Percentiles rank a stretch among this genome's conserved stretches.
Conservation (phyloP, 164 flowering plant species). For the Aristolochia californica region DNA sequence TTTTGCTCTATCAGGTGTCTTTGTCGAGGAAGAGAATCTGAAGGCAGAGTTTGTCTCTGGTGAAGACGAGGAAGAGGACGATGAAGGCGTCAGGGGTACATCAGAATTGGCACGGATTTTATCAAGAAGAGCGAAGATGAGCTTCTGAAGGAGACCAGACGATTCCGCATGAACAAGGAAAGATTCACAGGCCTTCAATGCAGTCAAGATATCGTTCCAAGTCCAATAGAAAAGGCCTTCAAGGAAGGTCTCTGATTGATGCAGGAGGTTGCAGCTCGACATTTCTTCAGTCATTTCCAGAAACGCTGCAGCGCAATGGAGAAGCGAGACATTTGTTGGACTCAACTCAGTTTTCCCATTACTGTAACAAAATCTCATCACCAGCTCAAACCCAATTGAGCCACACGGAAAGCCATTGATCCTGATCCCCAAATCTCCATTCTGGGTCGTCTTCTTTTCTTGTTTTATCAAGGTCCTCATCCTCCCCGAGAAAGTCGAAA, state of each 20-base stretch:
- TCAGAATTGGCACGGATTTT: slow-evolving; percentile 60
- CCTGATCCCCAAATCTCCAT: slow-evolving; percentile 16
- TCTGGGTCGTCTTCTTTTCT: slow-evolving; percentile 30
- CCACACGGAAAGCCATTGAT: slow-evolving; percentile 67
- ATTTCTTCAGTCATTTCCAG: slow-evolving; percentile 54
- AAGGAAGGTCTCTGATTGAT: slow-evolving; percentile 46
- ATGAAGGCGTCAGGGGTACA: slow-evolving; percentile 13
- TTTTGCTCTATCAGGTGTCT: slow-evolving; percentile 11
- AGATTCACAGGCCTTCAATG: slow-evolving; percentile 43
- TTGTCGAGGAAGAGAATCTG: slow-evolving; percentile 22
- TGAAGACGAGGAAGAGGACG: slow-evolving; percentile 53
- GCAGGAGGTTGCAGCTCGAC: slow-evolving; percentile 38
- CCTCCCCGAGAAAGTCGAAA: slow-evolving; percentile 43
- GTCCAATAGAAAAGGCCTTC: slow-evolving; percentile 63
- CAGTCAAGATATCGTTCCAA: slow-evolving; percentile 39
- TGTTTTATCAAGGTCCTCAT: slow-evolving; percentile 42
- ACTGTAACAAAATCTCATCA: slow-evolving; percentile 67
- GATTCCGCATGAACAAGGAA: slow-evolving; percentile 44
- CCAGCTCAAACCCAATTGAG: slow-evolving; percentile 59
- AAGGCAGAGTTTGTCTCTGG: slow-evolving; percentile 27
- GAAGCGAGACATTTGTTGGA: slow-evolving; percentile 44
- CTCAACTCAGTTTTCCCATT: slow-evolving; percentile 35
- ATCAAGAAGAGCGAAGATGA: slow-evolving; percentile 37
- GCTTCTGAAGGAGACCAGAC: slow-evolving; percentile 44
- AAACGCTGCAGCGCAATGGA: slow-evolving; percentile 51